Evolutionary conservation across 441 rosid species (phyloP).

Genomic region (Isatis lusitanica): DNA sequence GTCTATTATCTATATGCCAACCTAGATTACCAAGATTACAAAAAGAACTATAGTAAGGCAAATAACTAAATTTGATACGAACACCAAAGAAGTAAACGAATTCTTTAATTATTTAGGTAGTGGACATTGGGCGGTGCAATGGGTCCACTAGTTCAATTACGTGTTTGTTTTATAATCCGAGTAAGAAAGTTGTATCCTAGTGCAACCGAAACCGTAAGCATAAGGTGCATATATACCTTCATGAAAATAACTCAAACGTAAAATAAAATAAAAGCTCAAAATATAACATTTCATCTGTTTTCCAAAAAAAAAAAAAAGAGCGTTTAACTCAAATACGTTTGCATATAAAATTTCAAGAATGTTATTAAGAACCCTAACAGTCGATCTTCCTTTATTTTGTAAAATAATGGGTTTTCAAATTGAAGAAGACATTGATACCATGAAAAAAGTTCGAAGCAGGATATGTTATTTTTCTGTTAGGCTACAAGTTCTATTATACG

Average conservation of each 20-base stretch:
- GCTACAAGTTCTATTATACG: not conserved
- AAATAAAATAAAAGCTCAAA: no score
- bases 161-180: not conserved
- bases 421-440: not conserved
- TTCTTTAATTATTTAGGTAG: not conserved
- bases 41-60: not conserved
- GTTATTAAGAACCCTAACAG: no score
- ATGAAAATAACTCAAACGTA: not conserved
- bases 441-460: not conserved
- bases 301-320: no score
- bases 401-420: no score
- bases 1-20: not conserved
- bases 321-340: not conserved
- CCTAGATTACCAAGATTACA: not conserved
- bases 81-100: not conserved
- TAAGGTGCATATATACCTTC: not conserved
- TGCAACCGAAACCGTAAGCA: not conserved
- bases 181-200: not conserved
- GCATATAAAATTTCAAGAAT: no score
- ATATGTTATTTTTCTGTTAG: not conserved
- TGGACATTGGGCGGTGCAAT: slow-evolving; percentile 10
- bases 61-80: not conserved
- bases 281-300: not conserved
- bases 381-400: no score
- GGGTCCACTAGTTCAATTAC: not conserved